Evolutionary conservation across 2,329 filamentous ascomycete species (phyloP).

Genomic region (Monosporascus cannonballus): DNA sequence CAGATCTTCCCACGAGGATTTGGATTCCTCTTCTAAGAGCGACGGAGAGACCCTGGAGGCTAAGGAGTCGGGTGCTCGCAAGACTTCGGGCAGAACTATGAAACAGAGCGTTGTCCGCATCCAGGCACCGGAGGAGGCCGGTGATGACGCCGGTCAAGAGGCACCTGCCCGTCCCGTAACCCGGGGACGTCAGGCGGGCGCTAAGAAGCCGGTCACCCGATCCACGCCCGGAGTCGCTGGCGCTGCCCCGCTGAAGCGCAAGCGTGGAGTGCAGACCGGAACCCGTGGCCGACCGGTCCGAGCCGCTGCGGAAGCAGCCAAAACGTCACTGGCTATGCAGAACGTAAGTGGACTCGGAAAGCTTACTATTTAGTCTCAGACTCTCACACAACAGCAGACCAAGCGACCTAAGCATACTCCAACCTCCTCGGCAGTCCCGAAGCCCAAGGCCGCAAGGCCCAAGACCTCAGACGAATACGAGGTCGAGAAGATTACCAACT

Average conservation of each 20-base stretch:
- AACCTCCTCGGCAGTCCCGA: neutral
- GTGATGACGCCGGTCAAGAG: neutral
- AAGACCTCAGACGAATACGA: constrained; percentile 31
- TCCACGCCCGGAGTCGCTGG: neutral
- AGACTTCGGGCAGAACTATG: neutral
- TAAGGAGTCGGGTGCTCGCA: neutral
- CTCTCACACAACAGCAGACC: constrained; percentile 5
- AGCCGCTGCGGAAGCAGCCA: constrained; percentile 11
- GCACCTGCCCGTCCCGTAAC: neutral
- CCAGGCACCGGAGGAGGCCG: neutral
- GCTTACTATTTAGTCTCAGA: neutral
- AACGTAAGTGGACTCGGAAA: constrained; percentile 5
- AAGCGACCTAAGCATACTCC: constrained; percentile 4
- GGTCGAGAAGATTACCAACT: constrained; percentile 41
- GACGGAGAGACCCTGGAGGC: neutral
- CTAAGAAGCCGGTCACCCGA: neutral
- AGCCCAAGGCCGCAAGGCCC: constrained; percentile 11
- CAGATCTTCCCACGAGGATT: neutral
- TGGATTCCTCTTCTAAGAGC: neutral
- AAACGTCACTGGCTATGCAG: constrained; percentile 6
- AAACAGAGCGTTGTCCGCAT: neutral
- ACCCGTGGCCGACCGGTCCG: constrained; percentile 9
- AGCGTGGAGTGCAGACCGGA: neutral
- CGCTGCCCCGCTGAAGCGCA: constrained; percentile 1
- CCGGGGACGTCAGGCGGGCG: neutral